Evolutionary conservation across 2,329 filamentous ascomycete genomes (phyloP).

Genomic region (Fusarium abutilonis): DNA sequence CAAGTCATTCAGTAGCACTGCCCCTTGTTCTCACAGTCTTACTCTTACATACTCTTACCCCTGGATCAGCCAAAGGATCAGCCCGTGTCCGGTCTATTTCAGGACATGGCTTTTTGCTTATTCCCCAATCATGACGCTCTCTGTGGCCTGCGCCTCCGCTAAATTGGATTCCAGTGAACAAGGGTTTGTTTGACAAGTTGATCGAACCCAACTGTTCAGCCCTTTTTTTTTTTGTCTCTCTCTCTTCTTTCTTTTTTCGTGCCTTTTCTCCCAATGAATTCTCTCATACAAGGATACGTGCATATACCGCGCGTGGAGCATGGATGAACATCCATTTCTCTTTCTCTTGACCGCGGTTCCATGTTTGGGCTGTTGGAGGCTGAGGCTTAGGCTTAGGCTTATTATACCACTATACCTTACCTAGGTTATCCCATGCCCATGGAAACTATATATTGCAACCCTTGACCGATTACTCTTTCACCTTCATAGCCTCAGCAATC

Average conservation of each 20-base stretch:
- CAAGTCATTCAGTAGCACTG: constrained; percentile 12
- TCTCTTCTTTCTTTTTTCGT: too few relatives aligned
- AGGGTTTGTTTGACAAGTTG: constrained; percentile 12
- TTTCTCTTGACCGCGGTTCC: constrained; percentile 4
- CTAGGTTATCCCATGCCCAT: too few relatives aligned
- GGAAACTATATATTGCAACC: constrained; percentile 16
- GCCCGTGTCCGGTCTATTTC: constrained; percentile 18
- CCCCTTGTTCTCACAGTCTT: constrained; percentile 6
- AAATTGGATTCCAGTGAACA: constrained; percentile 4
- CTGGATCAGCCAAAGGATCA: constrained; percentile 10
- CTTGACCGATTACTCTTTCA: background rate
- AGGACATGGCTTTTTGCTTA: background rate
- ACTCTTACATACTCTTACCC: background rate
- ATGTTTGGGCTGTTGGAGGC: constrained; percentile 14
- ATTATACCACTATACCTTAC: too few relatives aligned
- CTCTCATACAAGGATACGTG: background rate
- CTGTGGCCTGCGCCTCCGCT: constrained; percentile 24
- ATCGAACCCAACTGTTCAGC: background rate
- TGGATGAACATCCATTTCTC: background rate
- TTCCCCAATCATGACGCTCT: constrained; percentile 18
- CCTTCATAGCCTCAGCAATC: constrained; percentile 27
- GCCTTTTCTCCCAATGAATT: too few relatives aligned
- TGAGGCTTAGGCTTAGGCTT: constrained; percentile 24
- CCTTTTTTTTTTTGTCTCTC: background rate
- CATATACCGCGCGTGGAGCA: constrained; percentile 4